A percentile compares a stretch with the other conserved stretches of the same genome.
These are phyloP conservation scores for Pythium pyrilobum DNA, from an alignment of 352 stramenopile genomes.

Conservation along the genomic window DNA sequence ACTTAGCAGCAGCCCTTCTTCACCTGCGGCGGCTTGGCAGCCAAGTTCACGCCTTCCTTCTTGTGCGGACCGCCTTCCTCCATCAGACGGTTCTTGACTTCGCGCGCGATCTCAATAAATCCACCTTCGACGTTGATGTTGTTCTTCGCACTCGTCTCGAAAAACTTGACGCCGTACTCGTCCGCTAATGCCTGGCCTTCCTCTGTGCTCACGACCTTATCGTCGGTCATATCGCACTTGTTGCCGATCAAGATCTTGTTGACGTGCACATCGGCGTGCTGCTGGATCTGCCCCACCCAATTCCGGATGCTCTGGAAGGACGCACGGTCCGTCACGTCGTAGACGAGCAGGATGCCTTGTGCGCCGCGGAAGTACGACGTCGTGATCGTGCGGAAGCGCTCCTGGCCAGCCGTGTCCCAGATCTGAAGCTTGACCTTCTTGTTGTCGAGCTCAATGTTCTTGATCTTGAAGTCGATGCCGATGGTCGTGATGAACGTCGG, in stretches of 20 bases:
- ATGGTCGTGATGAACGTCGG: conserved; percentile 90
- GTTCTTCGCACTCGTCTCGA: conserved; percentile 94
- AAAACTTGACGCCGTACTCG: conserved; percentile 95
- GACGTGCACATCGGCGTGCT: conserved; percentile 98
- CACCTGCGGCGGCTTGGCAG: conserved; percentile 52
- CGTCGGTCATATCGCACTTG: conserved; percentile 98
- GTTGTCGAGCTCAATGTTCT: conserved; percentile 91
- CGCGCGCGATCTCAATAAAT: conserved; percentile 86
- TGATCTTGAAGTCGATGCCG: conserved; percentile 91
- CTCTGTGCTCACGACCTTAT: conserved; percentile 95
- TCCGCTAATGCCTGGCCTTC: conserved; percentile 93
- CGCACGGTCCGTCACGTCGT: conserved; percentile 96
- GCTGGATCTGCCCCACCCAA: conserved; percentile 96
- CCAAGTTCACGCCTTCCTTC: conserved; percentile 82
- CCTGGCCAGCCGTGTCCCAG: conserved; percentile 98
- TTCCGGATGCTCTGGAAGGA: conserved; percentile 98
- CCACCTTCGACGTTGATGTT: conserved; percentile 94
- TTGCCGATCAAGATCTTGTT: conserved; percentile 99
- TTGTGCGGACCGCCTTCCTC: conserved; percentile 84
- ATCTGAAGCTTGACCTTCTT: conserved; percentile 99
- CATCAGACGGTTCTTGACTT: conserved; percentile 89
- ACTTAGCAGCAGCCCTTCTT: conserved; percentile 88
- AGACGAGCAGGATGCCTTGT: conserved; percentile 98
- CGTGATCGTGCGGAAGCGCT: conserved; percentile 99
- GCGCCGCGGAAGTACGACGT: conserved; percentile 98